These are phyloP conservation scores for Echium plantagineum DNA, from an alignment of 257 asterid species.

Conservation along the genomic window DNA sequence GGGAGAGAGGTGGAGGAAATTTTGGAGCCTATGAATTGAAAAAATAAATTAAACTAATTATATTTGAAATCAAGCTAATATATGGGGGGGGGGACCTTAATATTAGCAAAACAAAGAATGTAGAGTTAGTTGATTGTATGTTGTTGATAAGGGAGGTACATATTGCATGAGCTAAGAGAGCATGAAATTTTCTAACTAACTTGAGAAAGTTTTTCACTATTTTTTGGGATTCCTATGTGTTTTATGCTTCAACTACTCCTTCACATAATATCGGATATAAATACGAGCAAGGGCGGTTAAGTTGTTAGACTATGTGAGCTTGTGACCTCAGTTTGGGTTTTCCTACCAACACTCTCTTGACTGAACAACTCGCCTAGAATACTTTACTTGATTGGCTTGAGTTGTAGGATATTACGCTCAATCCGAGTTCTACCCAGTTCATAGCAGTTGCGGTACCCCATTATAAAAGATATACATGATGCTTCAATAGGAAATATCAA, in stretches of 20 bases:
- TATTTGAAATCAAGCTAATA: not conserved
- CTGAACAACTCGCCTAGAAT: too few species aligned
- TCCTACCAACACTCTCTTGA: too few species aligned
- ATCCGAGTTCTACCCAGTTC: too few species aligned
- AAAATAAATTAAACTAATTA: not conserved
- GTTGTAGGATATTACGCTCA: too few species aligned
- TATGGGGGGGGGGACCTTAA: not conserved
- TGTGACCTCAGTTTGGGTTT: too few species aligned
- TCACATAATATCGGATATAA: not conserved
- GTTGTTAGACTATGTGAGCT: too few species aligned
- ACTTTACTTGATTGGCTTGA: too few species aligned
- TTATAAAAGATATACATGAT: not conserved
- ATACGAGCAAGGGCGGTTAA: too few species aligned
- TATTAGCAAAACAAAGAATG: not conserved
- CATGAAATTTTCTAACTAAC: conserved; percentile 4
- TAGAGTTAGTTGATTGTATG: not conserved
- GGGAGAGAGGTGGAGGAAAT: too few species aligned
- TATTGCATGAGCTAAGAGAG: conserved; percentile 17
- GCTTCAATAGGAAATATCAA: too few species aligned
- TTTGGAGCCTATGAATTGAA: conserved; percentile 5
- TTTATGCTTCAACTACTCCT: conserved; percentile 1
- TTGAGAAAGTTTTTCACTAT: conserved; percentile 11
- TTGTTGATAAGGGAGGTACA: conserved; percentile 5
- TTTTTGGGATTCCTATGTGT: conserved; percentile 3
- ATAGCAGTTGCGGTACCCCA: too few species aligned